Base-by-base conservation (phyloP, 768 basidiomycete species). In the Auricularia heimuer region DNA sequence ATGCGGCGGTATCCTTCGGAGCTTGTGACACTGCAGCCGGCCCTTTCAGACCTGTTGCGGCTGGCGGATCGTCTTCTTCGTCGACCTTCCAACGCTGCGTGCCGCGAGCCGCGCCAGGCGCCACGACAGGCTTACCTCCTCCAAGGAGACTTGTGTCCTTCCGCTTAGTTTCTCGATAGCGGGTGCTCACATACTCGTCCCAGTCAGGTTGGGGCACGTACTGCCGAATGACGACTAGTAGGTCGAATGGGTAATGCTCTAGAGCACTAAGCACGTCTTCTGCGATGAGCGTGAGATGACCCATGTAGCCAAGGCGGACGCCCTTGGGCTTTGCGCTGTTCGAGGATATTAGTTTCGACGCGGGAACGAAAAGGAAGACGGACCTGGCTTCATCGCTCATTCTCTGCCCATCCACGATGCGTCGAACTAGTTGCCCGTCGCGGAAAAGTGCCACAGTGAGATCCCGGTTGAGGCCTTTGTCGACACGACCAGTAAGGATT, bases 191-290 rank as follows among this genome's bases (percentile, higher is more conserved):
- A 68, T 94, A 99, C 44, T 88, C 83, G 64, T 93, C 88, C 97
- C 97, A 99, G 58, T 86, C 85, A 2, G 84, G 79, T 61, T 88
- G 85, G 3, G 91, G 90, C 36, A 89, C 88, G 66, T 84, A 86
- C 61, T 80, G 78, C 56, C 83, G 79, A 66, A 97, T 83, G 65
- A 80, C 76, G 1, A 80, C 78, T 33, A 85, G 82, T 29, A 97
- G 80, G 36, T 94, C 92, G 16, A 83, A 79, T 0, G 95, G 93
- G 76, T 92, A 94, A 63, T 90, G 87, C 24, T 92, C 88, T 66
- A 98, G 82, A 8, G 95, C 90, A 65, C 86, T 85, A 72, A 97
- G 88, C 21, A 97, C 87, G 71, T 98, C 96, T 75, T 98, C 97
- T 0, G 94, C 88, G 69, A 99, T 93, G 68, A 98, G 85, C 12